Percentiles rank a stretch among this genome's conserved stretches.
phyloP scores from a whole-genome alignment of 2,329 filamentous ascomycete species.

The Cryoendolithus antarcticus region DNA sequence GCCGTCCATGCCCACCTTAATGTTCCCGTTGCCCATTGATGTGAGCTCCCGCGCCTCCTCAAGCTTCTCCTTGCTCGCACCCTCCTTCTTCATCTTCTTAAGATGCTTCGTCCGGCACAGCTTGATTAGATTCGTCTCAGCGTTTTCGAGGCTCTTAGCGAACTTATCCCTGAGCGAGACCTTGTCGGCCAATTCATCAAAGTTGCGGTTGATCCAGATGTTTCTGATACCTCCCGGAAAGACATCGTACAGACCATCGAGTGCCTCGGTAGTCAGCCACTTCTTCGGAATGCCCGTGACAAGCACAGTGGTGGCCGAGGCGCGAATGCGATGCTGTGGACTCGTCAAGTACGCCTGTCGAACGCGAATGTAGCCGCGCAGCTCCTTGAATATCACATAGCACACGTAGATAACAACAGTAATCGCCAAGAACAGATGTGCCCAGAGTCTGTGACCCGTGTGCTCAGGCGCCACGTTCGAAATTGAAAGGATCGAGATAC shows the following conservation, averaged over 20 bases:
- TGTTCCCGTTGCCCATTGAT: no score
- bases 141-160: conserved; percentile 60
- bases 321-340: conserved; percentile 82
- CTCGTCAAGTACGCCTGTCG: conserved; percentile 91
- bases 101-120: conserved; percentile 66
- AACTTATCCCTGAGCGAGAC: conserved; percentile 62
- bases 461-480: conserved; percentile 63
- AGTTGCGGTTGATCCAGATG: conserved; percentile 90
- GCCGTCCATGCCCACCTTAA: no score
- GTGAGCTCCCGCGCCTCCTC: no score
- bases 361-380: conserved; percentile 80
- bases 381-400: conserved; percentile 72
- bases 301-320: conserved; percentile 89
- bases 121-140: conserved; percentile 75
- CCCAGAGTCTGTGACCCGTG: conserved; percentile 58
- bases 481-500: conserved; percentile 76
- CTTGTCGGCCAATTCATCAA: conserved; percentile 72
- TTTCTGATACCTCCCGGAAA: conserved; percentile 92
- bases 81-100: conserved; percentile 41
- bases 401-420: conserved; percentile 73
- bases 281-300: conserved; percentile 82
- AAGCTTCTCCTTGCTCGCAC: not conserved
- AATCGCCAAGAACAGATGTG: conserved; percentile 70
- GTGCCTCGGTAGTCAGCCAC: conserved; percentile 74
- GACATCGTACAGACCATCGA: conserved; percentile 80